A percentile compares a stretch with the other conserved stretches of the same genome.
Conservation (phyloP, 208 protist genomes). For the Leishmania mexicana region DNA sequence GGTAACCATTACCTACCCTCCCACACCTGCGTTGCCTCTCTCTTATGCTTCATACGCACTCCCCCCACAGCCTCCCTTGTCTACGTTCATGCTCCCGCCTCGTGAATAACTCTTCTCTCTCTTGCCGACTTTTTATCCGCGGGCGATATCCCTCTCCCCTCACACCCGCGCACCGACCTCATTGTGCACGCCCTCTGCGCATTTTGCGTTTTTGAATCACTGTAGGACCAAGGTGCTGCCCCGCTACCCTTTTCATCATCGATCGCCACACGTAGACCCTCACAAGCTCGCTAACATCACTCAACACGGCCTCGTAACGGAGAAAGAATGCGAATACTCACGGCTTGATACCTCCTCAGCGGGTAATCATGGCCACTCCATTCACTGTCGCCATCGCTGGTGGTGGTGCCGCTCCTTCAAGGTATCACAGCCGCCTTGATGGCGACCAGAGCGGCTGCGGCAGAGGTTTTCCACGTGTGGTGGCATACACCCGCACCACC, state of each 20-base stretch:
- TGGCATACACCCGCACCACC: constrained; percentile 26
- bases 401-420: neutral
- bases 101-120: neutral
- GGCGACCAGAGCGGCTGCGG: neutral
- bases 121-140: neutral
- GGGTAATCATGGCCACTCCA: neutral
- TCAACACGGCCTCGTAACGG: neutral
- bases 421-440: neutral
- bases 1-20: neutral
- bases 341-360: neutral
- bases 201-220: neutral
- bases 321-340: neutral
- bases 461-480: neutral
- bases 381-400: neutral
- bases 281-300: neutral
- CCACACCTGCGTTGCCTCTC: neutral
- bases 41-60: neutral
- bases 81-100: neutral
- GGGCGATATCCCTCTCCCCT: neutral
- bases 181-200: neutral
- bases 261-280: neutral
- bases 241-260: neutral
- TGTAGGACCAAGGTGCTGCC: neutral
- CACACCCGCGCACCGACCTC: neutral
- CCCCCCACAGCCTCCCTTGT: neutral